Percentiles rank a stretch among this genome's conserved stretches.
Conservation (phyloP, 495 filamentous ascomycete species). For the Tetracladium marchalianum region DNA sequence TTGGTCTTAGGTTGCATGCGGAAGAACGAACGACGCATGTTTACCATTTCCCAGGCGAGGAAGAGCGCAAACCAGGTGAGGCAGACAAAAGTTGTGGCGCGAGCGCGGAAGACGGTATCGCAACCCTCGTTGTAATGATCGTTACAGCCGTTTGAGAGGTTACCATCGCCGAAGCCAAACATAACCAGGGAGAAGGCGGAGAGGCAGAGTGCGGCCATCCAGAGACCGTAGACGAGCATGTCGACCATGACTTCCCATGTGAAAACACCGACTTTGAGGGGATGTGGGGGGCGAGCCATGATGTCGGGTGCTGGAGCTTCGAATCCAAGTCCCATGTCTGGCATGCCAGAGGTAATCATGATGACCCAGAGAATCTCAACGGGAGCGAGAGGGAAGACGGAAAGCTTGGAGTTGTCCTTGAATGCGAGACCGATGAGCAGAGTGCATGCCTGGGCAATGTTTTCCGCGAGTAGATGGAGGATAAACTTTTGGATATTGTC, state of each 20-base stretch:
- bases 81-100: conserved; percentile 60
- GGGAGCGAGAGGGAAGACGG: conserved; percentile 63
- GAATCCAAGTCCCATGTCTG: conserved; percentile 70
- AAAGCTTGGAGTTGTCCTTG: conserved; percentile 51
- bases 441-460: conserved; percentile 59
- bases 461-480: conserved; percentile 61
- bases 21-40: conserved; percentile 60
- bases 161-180: conserved; percentile 56
- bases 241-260: conserved; percentile 58
- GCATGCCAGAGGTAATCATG: conserved; percentile 64
- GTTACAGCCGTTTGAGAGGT: conserved; percentile 55
- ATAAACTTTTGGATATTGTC: conserved; percentile 76
- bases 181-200: conserved; percentile 54
- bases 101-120: conserved; percentile 57
- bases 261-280: conserved; percentile 56
- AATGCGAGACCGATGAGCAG: conserved; percentile 63
- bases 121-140: conserved; percentile 42
- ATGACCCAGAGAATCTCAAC: conserved; percentile 73
- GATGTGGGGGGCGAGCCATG: conserved; percentile 55
- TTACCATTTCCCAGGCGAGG: conserved; percentile 64
- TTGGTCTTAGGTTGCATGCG: conserved; percentile 48
- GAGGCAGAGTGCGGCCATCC: conserved; percentile 61
- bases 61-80: conserved; percentile 69
- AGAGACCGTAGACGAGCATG: conserved; percentile 59
- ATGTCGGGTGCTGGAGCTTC: conserved; percentile 58